Percentiles rank a stretch among this genome's conserved stretches.
These are phyloP conservation scores for Phytophthora melonis DNA, from an alignment of 352 stramenopile genomes.

Conservation along the genomic window DNA sequence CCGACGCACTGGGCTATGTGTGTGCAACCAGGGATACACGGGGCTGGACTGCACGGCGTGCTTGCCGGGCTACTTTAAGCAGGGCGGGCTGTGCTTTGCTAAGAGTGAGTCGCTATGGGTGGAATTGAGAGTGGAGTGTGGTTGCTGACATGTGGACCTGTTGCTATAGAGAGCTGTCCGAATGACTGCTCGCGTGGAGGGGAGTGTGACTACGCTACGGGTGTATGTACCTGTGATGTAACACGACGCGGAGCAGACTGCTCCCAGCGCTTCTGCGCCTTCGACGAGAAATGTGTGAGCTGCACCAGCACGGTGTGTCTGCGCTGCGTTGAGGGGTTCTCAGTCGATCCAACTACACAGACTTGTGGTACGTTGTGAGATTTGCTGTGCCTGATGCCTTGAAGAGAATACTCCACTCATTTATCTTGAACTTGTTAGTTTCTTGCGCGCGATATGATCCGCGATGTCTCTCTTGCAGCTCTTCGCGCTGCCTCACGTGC, in stretches of 20 bases:
- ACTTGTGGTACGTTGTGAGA: conserved; percentile 69
- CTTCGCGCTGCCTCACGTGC: conserved; percentile 84
- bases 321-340: conserved; percentile 90
- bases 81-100: conserved; percentile 88
- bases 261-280: conserved; percentile 68
- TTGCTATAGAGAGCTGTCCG: conserved; percentile 75
- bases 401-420: not conserved
- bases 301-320: conserved; percentile 88
- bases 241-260: conserved; percentile 87
- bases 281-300: conserved; percentile 87
- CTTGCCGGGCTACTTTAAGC: conserved; percentile 86
- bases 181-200: conserved; percentile 91
- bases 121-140: not conserved
- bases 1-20: conserved; percentile 91
- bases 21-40: conserved; percentile 95
- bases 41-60: conserved; percentile 92
- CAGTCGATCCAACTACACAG: conserved; percentile 67
- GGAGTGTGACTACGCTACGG: conserved; percentile 91
- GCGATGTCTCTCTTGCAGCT: conserved; percentile 90
- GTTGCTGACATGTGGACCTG: not conserved
- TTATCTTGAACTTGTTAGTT: conserved; percentile 34
- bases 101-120: conserved; percentile 61
- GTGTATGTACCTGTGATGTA: conserved; percentile 79
- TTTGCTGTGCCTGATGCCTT: not conserved
- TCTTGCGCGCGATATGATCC: conserved; percentile 91